A percentile compares a stretch with the other conserved stretches of the same genome.
These are phyloP conservation scores for Hyparrhenia diplandra DNA, from an alignment of 176 grass and related monocot genomes.

Conservation along the genomic window DNA sequence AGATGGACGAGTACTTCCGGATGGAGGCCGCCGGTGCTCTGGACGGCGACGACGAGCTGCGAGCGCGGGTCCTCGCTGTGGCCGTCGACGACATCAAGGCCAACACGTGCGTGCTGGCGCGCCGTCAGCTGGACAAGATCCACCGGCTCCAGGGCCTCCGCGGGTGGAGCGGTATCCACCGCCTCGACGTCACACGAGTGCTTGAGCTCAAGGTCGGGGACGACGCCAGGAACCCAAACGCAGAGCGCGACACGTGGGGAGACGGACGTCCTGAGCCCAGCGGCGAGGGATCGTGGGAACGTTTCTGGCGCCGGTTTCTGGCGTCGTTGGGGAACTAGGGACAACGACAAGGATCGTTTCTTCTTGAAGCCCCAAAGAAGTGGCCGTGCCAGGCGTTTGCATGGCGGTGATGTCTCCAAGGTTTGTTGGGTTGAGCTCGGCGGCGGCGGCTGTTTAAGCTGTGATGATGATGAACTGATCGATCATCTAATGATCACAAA, in stretches of 20 bases:
- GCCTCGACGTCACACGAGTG: background rate
- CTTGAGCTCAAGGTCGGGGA: background rate
- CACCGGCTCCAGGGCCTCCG: constrained; percentile 14
- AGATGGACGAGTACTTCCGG: constrained; percentile 75
- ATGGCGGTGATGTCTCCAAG: background rate
- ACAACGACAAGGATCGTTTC: background rate
- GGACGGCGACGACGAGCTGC: constrained; percentile 28
- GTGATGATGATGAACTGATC: background rate
- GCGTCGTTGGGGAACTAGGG: background rate
- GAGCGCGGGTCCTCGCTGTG: constrained; percentile 27
- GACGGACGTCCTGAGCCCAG: background rate
- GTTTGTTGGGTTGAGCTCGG: background rate
- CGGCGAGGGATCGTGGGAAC: background rate
- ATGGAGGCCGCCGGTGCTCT: background rate
- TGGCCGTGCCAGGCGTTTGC: background rate
- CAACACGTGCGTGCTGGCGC: constrained; percentile 70
- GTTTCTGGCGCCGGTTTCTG: background rate
- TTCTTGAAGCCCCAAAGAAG: background rate
- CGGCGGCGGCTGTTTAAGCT: background rate
- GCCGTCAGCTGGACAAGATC: constrained; percentile 75
- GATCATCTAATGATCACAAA: background rate
- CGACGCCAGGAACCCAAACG: background rate
- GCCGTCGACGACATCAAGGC: constrained; percentile 75
- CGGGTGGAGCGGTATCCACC: background rate
- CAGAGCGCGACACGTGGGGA: background rate